Conservation (phyloP, 108 stramenopile species). For the Cyclostephanos tholiformis region DNA sequence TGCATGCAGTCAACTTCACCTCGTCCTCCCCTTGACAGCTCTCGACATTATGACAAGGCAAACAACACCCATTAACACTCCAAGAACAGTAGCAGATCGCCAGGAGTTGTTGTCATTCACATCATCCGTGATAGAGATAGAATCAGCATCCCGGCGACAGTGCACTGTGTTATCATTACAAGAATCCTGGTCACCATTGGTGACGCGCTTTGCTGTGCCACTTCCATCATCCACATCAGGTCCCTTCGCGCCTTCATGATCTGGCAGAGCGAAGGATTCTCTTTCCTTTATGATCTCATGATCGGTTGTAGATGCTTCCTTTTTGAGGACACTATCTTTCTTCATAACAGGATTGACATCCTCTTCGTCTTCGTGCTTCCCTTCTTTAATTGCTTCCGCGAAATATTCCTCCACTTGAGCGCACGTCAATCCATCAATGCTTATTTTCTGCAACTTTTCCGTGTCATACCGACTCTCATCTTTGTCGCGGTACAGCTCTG, state of each 20-base stretch:
- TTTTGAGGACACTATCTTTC: conserved; percentile 11
- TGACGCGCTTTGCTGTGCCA: not conserved
- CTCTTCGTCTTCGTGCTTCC: conserved; percentile 13
- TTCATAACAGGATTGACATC: conserved; percentile 3
- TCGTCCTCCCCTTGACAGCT: conserved; percentile 1
- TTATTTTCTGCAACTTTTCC: conserved; percentile 63
- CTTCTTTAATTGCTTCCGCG: conserved; percentile 54
- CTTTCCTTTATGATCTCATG: not conserved
- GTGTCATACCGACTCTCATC: conserved; percentile 81
- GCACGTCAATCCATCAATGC: conserved; percentile 77
- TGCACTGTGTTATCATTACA: not conserved
- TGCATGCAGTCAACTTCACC: not conserved
- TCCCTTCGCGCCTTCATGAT: not conserved
- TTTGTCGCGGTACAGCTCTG: conserved; percentile 65
- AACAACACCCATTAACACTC: conserved; percentile 16
- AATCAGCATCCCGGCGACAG: not conserved
- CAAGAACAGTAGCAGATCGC: conserved; percentile 7
- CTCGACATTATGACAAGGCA: conserved; percentile 15
- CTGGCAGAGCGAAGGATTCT: not conserved
- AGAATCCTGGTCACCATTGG: conserved; percentile 1
- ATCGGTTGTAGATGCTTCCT: not conserved
- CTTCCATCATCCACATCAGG: not conserved
- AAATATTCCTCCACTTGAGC: conserved; percentile 83
- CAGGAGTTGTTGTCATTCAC: conserved; percentile 12
- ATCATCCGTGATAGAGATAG: not conserved